phyloP scores from a whole-genome alignment of 352 stramenopile species.

The Discostella stelligera region DNA sequence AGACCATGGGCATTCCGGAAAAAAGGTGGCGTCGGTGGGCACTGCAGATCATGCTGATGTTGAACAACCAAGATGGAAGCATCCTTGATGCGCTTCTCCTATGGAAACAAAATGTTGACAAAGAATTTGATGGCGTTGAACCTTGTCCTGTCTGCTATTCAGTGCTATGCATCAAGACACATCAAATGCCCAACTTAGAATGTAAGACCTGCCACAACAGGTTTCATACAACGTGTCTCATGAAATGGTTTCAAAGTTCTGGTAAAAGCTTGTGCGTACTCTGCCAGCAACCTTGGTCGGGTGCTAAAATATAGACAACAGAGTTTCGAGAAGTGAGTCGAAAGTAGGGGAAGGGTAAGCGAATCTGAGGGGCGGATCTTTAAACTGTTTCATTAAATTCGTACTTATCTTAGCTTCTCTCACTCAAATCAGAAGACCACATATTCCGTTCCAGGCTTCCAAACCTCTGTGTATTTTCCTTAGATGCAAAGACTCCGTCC shows the following conservation, averaged over 20 bases:
- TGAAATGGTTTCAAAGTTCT: constrained; percentile 86
- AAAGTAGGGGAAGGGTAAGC: no score
- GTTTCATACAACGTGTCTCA: constrained; percentile 87
- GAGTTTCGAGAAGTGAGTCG: neutral
- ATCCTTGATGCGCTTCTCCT: constrained; percentile 77
- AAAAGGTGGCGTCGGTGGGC: constrained; percentile 73
- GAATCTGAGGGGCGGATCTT: no score
- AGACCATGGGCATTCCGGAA: constrained; percentile 74
- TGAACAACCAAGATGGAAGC: constrained; percentile 78
- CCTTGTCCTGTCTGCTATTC: constrained; percentile 88
- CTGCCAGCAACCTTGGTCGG: constrained; percentile 83
- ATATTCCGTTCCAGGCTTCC: neutral
- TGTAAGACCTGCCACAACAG: constrained; percentile 85
- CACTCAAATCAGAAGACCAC: no score
- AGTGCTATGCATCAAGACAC: constrained; percentile 83
- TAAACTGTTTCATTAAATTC: no score
- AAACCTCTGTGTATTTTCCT: neutral
- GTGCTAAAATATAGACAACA: constrained; percentile 39
- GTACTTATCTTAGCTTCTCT: no score
- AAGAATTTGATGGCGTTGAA: constrained; percentile 86
- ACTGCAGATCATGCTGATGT: constrained; percentile 79
- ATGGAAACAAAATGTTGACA: constrained; percentile 85
- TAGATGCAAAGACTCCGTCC: neutral
- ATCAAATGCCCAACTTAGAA: constrained; percentile 82
- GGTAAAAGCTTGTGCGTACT: constrained; percentile 85